Evolutionary conservation across 106 monocot species (phyloP).

Genomic region (Allium sativum): DNA sequence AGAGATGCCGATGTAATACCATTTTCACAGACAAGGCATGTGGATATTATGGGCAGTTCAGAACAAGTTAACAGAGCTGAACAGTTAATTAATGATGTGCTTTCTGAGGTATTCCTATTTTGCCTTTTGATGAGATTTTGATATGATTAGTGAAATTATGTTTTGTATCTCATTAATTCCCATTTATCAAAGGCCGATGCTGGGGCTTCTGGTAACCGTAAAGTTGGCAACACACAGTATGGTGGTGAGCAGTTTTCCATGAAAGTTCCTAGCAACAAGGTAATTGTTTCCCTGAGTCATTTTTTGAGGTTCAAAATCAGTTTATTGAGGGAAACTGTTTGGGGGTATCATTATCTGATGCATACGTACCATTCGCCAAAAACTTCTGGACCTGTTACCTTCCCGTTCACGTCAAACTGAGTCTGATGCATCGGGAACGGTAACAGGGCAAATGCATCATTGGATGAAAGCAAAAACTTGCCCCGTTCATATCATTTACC

Average conservation of each 20-base stretch:
- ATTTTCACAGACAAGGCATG: slow-evolving; percentile 34
- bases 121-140: background rate
- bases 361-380: too few relatives aligned
- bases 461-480: background rate
- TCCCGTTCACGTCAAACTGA: too few relatives aligned
- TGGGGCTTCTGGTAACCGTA: slow-evolving; percentile 13
- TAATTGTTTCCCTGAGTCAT: background rate
- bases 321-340: too few relatives aligned
- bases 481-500: background rate
- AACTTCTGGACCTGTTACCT: too few relatives aligned
- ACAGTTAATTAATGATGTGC: slow-evolving; percentile 13
- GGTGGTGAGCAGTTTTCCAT: slow-evolving; percentile 13
- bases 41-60: slow-evolving; percentile 52
- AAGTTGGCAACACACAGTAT: background rate
- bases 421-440: too few relatives aligned
- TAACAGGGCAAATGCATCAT: background rate
- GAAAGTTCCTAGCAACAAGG: slow-evolving; percentile 21
- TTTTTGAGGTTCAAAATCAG: too few relatives aligned
- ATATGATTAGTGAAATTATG: background rate
- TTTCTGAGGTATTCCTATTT: background rate
- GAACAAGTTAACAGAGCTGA: slow-evolving; percentile 73
- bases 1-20: slow-evolving; percentile 62
- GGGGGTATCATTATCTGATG: too few relatives aligned
- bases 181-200: slow-evolving; percentile 7
- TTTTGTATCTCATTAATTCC: background rate